Base-by-base conservation (phyloP, 202 grass and related monocot genomes). In the Panicum hallii region DNA sequence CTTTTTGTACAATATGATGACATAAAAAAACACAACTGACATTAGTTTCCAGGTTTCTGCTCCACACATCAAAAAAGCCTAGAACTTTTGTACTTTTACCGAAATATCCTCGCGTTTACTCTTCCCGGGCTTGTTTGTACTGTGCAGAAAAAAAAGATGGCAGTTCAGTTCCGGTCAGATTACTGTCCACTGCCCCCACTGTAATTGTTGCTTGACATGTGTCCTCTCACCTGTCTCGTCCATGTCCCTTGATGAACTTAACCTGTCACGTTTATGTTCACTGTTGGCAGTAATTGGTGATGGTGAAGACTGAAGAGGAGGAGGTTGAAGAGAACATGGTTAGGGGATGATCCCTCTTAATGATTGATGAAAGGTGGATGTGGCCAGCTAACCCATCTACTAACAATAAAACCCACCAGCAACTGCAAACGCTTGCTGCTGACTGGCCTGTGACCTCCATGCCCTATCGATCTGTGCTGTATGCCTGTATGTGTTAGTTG, bases 51-150 rank as follows among this genome's bases (percentile, higher is more conserved):
- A 63, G 49, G 26, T 46, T 81, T 69, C 77, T 63, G 22, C 48
- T 74, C 8, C 70, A 55, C 15, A 40, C 54, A 38, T 30, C 69
- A 1, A 65, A 9, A 44, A 17, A 13, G 38, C 69, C 26, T 53
- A 40, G 28, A 80, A 56, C 1, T 40, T 44, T 4, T 87, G 42
- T 83, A 87, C 79, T 82, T 82, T 13, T 10, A 22, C 34, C 20
- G 66, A 42, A 75, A 82, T 42, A 80, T 87, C 70, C 79, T 36
- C 5, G 74, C 9, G 75, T 61, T 73, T n/a, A 68, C 74, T 74
- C 38, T 69, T 44, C 34, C 14, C 8, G 60, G 16, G 48, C 47
- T 56, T 26, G 49, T 5, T 49, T 48, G 67, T 61, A 67, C 65
- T 20, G 66, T 61, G 45, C 71, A 40, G 17, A 64, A 57, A 45